Evolutionary conservation across 352 stramenopile genomes (phyloP), one percentile per base, ranked within the genome.

Genomic region (Aphanomyces invadans): DNA sequence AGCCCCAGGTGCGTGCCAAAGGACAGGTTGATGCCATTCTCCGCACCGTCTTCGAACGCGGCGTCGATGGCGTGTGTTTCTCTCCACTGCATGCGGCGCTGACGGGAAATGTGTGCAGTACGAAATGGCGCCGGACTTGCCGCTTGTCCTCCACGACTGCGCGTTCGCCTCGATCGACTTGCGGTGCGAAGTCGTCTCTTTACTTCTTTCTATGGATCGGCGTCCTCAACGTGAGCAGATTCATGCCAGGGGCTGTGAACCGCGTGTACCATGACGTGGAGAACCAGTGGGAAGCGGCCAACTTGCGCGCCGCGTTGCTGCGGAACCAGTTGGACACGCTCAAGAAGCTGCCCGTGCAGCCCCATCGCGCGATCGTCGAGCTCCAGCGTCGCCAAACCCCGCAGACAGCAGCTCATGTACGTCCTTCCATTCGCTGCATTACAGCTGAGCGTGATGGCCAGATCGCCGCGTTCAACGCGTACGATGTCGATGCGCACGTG

Each of bases 111-210:
- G n/a, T n/a, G n/a, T n/a, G 21, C 48, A 76, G 36, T 99, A 99
- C 79, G 76, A 96, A 39, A 95, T 99, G 80, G 97, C 97, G 0
- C 78, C 86, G 5, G 97, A 99, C 57, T 72, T 80, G 17, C 93
- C 96, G 42, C 86, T 99, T 57, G 95, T 99, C n/a, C 76, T 99
- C 7, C 96, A 99, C 73, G 84, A 98, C 69, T 99, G 97, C 75
- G 77, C 83, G 46, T 99, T 97, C 73, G 77, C 86, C 15, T 82
- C 92, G 71, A 70, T 97, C 31, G 17, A 76, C 38, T 95, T 97
- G 55, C 62, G 81, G 60, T 87, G 73, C 60, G 65, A 79, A 15
- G n/a, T n/a, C n/a, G n/a, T n/a, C n/a, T n/a, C n/a, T 4, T 9
- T 53, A 57, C 11, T 23, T n/a, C n/a, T n/a, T n/a, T n/a, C n/a